phyloP scores from a whole-genome alignment of 306 rosid species.

The Aeschynomene evenia region DNA sequence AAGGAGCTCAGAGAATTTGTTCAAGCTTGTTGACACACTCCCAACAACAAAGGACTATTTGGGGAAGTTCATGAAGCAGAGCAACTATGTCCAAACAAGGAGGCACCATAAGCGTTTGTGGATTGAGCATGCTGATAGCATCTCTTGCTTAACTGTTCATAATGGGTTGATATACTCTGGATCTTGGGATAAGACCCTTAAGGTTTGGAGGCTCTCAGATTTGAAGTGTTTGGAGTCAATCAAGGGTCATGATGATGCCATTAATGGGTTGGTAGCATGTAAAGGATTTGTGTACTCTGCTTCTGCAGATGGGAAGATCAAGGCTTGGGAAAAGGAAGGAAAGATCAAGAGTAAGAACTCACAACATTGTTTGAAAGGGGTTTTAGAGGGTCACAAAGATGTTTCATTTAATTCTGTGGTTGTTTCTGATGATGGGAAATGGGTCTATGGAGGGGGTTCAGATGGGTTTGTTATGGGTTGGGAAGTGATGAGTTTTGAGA shows the following conservation, averaged over 20 bases:
- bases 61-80: constrained; percentile 86
- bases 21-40: constrained; percentile 63
- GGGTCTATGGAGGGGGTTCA: constrained; percentile 79
- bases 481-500: constrained; percentile 42
- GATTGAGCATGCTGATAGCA: constrained; percentile 88
- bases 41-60: constrained; percentile 83
- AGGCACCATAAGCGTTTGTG: constrained; percentile 79
- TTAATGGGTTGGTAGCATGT: constrained; percentile 68
- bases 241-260: constrained; percentile 90
- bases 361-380: constrained; percentile 54
- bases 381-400: constrained; percentile 78
- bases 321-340: constrained; percentile 71
- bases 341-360: background rate
- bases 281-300: constrained; percentile 84
- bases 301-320: constrained; percentile 93
- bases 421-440: constrained; percentile 76
- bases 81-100: constrained; percentile 82
- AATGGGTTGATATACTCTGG: constrained; percentile 83
- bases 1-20: constrained; percentile 67
- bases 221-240: constrained; percentile 88
- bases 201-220: constrained; percentile 82
- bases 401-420: constrained; percentile 64
- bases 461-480: constrained; percentile 79
- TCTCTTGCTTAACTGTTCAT: constrained; percentile 70
- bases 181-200: constrained; percentile 88